Conservation (phyloP, 129 eudicot species). For the Centrapalus pauciflorus region DNA sequence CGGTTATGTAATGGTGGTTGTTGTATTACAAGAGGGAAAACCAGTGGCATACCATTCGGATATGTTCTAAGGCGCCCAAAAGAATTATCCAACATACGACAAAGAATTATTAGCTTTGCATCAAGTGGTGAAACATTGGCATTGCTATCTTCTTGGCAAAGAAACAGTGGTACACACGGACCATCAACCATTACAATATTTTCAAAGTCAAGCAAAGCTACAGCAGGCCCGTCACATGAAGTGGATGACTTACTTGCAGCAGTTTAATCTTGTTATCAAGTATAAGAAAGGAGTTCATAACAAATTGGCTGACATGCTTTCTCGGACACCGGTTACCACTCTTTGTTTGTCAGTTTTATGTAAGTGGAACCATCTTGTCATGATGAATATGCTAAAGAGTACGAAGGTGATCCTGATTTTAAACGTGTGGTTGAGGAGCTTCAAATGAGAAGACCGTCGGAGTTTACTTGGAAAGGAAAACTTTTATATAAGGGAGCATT, state of each 20-base stretch:
- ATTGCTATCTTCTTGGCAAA: no score
- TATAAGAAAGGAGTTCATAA: no score
- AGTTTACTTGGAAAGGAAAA: background rate
- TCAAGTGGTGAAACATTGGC: no score
- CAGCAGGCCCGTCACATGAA: slow-evolving; percentile 14
- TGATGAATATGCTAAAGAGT: background rate
- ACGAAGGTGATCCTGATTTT: slow-evolving; percentile 3
- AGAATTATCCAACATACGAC: slow-evolving; percentile 17
- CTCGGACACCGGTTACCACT: background rate
- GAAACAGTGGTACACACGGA: background rate
- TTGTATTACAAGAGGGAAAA: slow-evolving; percentile 13
- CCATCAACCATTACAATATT: background rate
- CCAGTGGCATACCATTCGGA: slow-evolving; percentile 18
- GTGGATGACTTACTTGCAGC: slow-evolving; percentile 22
- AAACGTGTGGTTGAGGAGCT: background rate
- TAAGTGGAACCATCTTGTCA: slow-evolving; percentile 1
- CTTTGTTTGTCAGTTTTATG: background rate
- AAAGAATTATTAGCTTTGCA: slow-evolving; percentile 4
- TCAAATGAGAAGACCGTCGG: background rate
- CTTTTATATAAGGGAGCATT: background rate
- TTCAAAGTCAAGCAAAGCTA: background rate
- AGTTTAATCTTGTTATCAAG: no score
- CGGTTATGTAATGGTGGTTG: slow-evolving; percentile 11
- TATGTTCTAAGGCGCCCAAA: slow-evolving; percentile 7
- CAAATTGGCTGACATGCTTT: slow-evolving; percentile 14